phyloP scores from a whole-genome alignment of 2,329 filamentous ascomycete species.

The Neopestalotiopsis clavispora region DNA sequence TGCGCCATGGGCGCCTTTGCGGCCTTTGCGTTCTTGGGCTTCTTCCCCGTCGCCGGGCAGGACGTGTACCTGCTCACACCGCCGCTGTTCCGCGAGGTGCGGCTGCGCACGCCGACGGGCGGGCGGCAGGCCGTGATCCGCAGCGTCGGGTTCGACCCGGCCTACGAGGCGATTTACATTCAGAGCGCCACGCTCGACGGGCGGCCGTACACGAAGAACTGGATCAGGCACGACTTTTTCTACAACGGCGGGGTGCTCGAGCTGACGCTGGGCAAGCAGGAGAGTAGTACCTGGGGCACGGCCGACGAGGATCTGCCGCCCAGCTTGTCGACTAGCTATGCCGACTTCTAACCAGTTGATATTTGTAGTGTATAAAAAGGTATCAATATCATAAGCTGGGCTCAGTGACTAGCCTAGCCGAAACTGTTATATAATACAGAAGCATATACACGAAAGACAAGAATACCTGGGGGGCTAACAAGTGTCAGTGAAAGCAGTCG shows the following conservation, averaged over 20 bases:
- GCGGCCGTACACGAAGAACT: conserved; percentile 60
- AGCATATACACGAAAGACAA: neutral
- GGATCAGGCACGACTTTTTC: conserved; percentile 70
- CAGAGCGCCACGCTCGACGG: conserved; percentile 65
- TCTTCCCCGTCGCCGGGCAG: conserved; percentile 60
- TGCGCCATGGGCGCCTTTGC: conserved; percentile 61
- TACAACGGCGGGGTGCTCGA: conserved; percentile 63
- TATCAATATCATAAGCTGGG: too few species aligned
- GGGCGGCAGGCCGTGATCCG: conserved; percentile 54
- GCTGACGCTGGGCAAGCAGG: conserved; percentile 60
- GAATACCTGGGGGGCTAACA: neutral
- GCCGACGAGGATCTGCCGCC: conserved; percentile 62
- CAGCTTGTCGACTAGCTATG: conserved; percentile 42
- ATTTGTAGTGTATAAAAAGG: neutral
- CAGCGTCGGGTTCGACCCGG: conserved; percentile 39
- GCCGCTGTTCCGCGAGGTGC: conserved; percentile 56
- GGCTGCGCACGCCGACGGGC: conserved; percentile 40
- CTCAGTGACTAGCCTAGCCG: neutral
- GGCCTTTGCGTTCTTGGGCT: conserved; percentile 55
- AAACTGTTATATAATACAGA: neutral
- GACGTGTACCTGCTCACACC: conserved; percentile 58
- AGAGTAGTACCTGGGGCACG: conserved; percentile 59
- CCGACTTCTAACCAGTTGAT: neutral
- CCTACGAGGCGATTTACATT: conserved; percentile 57
- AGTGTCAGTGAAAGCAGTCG: neutral